Percentiles rank a stretch among this genome's conserved stretches.
These are phyloP conservation scores for Macadamia tetraphylla DNA, from an alignment of 164 flowering plant species.

Conservation along the genomic window DNA sequence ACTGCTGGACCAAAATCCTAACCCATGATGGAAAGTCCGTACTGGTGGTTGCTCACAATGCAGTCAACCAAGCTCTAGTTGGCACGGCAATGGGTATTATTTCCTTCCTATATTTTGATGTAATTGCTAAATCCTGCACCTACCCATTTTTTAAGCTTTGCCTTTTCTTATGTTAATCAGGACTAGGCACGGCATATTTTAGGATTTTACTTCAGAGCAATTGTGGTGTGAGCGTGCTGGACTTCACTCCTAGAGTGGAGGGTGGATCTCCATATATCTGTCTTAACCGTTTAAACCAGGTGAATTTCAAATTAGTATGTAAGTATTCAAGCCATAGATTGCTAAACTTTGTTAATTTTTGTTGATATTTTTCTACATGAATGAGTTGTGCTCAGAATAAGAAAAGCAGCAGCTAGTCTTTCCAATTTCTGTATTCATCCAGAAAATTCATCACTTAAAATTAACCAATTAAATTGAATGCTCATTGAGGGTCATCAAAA, in stretches of 20 bases:
- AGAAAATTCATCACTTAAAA: no score
- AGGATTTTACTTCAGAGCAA: constrained; percentile 89
- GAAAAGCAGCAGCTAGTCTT: not conserved
- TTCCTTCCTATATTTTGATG: constrained; percentile 1
- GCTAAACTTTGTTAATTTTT: not conserved
- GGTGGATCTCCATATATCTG: constrained; percentile 64
- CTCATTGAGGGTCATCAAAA: no score
- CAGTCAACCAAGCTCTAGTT: constrained; percentile 95
- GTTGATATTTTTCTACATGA: not conserved
- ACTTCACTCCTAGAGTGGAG: constrained; percentile 65
- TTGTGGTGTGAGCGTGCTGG: constrained; percentile 92
- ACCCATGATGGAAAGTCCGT: constrained; percentile 72
- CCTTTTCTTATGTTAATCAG: constrained; percentile 28
- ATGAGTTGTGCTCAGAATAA: not conserved
- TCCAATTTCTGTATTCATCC: not conserved
- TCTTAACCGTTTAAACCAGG: constrained; percentile 93
- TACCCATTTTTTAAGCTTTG: not conserved
- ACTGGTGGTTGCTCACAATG: constrained; percentile 97
- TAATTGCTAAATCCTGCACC: not conserved
- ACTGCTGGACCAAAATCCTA: constrained; percentile 72
- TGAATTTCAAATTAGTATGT: constrained; percentile 11
- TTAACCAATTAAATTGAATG: no score
- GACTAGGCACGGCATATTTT: constrained; percentile 81
- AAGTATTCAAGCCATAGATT: not conserved
- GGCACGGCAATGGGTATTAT: constrained; percentile 83